A percentile compares a stretch with the other conserved stretches of the same genome.
phyloP scores from a whole-genome alignment of 1,139 yeast genomes.

The Hanseniaspora uvarum region DNA sequence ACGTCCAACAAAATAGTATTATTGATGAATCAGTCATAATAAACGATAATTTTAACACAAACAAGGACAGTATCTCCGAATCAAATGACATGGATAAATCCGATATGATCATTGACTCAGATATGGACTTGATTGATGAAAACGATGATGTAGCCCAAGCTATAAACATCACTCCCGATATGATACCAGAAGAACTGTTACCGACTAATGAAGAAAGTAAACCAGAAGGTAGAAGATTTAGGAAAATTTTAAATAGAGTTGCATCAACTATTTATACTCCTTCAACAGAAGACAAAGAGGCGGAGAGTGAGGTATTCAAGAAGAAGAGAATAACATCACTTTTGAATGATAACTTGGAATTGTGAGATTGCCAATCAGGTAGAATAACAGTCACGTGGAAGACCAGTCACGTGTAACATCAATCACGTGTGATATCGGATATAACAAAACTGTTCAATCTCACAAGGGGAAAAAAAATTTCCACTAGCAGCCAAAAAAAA shows the following conservation, averaged over 20 bases:
- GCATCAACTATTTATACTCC: not conserved
- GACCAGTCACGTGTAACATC: too few species aligned
- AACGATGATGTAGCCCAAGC: not conserved
- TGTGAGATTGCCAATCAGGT: not conserved
- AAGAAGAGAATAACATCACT: conserved; percentile 11
- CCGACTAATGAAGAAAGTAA: not conserved
- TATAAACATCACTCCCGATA: not conserved
- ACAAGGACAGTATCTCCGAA: not conserved
- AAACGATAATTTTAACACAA: not conserved
- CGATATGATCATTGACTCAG: not conserved
- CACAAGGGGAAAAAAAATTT: not conserved
- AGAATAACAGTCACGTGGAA: not conserved
- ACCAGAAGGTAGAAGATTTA: not conserved
- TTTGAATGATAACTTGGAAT: not conserved
- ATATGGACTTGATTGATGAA: not conserved
- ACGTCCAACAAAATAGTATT: conserved; percentile 1
- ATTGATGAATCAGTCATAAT: not conserved
- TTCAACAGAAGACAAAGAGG: not conserved
- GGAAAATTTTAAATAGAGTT: not conserved
- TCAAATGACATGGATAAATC: not conserved
- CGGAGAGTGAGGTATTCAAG: not conserved
- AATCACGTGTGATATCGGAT: too few species aligned
- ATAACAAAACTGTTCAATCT: too few species aligned
- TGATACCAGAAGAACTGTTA: not conserved
- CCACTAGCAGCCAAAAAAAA: not conserved